Percentiles rank a stretch among this genome's conserved stretches.
Conservation (phyloP, 139 green algal genomes). For the Chlamydomonas incerta region DNA sequence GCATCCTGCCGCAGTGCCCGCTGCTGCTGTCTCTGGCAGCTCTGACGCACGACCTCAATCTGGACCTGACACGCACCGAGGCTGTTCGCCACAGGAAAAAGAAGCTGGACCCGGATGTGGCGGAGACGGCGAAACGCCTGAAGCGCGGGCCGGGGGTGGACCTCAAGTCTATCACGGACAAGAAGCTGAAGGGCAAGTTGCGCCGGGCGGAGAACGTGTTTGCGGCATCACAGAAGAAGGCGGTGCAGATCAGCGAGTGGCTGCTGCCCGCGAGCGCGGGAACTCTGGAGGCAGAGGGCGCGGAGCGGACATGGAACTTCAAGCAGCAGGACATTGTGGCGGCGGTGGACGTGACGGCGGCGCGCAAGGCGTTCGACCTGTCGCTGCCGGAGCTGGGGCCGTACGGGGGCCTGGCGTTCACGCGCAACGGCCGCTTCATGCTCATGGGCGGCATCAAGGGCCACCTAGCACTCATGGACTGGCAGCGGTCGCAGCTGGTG, state of each 20-base stretch:
- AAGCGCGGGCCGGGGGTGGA: constrained; percentile 50
- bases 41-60: too few species aligned
- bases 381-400: constrained; percentile 82
- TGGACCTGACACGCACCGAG: too few species aligned
- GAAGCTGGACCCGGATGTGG: neutral
- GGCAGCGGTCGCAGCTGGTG: constrained; percentile 74
- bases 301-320: constrained; percentile 92
- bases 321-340: constrained; percentile 87
- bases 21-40: too few species aligned
- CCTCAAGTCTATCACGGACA: constrained; percentile 74
- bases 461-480: constrained; percentile 96
- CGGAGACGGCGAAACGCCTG: constrained; percentile 27
- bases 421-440: constrained; percentile 82
- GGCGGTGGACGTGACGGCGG: constrained; percentile 70
- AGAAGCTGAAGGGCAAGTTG: constrained; percentile 89
- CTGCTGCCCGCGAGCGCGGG: constrained; percentile 86
- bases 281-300: constrained; percentile 88
- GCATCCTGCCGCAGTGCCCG: too few species aligned
- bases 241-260: constrained; percentile 79
- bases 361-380: constrained; percentile 92
- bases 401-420: constrained; percentile 82
- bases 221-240: constrained; percentile 67
- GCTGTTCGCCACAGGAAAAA: too few species aligned
- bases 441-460: constrained; percentile 89
- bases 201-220: constrained; percentile 72